Percentiles rank a stretch among this genome's conserved stretches.
Conservation (phyloP, 192 early-diverging fungal genomes). For the Lobulomyces angularis region DNA sequence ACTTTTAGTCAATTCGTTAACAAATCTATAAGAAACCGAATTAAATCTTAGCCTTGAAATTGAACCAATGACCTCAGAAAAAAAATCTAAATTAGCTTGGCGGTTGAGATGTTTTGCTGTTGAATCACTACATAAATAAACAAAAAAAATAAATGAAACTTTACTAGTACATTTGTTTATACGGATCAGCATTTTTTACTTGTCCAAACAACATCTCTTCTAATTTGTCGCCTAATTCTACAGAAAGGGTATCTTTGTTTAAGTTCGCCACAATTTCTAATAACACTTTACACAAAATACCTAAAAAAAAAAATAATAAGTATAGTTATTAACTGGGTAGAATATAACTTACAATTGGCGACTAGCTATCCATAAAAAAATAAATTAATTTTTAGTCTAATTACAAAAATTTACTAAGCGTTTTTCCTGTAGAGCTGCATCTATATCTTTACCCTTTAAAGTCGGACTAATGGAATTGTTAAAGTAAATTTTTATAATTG, state of each 20-base stretch:
- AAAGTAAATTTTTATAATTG: too few species aligned
- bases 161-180: conserved; percentile 10
- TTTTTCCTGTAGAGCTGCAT: too few species aligned
- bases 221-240: conserved; percentile 71
- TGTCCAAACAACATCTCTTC: conserved; percentile 93
- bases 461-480: too few species aligned
- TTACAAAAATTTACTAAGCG: too few species aligned
- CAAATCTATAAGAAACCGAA: conserved; percentile 87
- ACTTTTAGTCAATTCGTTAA: conserved; percentile 55
- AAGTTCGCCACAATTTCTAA: conserved; percentile 73
- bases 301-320: too few species aligned
- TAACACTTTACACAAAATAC: conserved; percentile 77
- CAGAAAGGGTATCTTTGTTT: conserved; percentile 54
- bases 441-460: too few species aligned
- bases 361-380: too few species aligned
- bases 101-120: conserved; percentile 57
- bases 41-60: conserved; percentile 67
- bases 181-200: conserved; percentile 77
- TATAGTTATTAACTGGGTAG: too few species aligned
- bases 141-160: background rate
- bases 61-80: conserved; percentile 84
- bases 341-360: too few species aligned
- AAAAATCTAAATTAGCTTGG: conserved; percentile 78
- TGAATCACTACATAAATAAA: background rate
- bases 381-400: too few species aligned